Base-by-base conservation (phyloP, 805 yeast genomes). In the Tetrapisispora fleetii region DNA sequence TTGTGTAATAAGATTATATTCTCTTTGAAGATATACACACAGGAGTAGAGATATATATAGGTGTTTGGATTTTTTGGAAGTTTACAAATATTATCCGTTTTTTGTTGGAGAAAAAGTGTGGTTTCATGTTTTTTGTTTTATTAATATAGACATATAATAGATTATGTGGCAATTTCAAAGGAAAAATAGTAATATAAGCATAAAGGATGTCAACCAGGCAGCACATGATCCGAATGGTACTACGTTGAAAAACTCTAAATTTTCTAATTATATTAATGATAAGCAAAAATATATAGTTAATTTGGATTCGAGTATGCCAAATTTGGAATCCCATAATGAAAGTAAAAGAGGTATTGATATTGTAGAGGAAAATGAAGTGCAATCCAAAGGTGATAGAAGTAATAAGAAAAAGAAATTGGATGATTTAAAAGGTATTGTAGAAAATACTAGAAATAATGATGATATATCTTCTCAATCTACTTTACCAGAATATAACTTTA, bases 401-500 rank as follows among this genome's bases (percentile, higher is more conserved):
- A 33, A 14, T 27, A 40, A 40, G 28, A 38, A 38, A 38, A 38
- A 6, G n/a, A 30, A 21, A 21, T 5, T 19, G 32, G 16, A 30
- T 16, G 6, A 42, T 13, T 28, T 5, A 17, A 13, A 19, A 9
- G n/a, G 21, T 21, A 13, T 21, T 13, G 19, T 28, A 33, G 21
- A 21, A 10, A 17, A 10, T 30, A 19, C 18, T 21, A 22, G 28
- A n/a, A 18, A 42, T n/a, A 13, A 14, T 27, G 9, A 18, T 18
- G 10, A 10, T 9, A 9, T 28, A 3, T 24, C 28, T 24, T 24
- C 28, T 24, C 32, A 27, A 17, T 38, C 47, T 6, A 28, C 7
- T 18, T 37, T 28, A 28, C 69, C 69, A 19, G 54, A 58, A 43
- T 83, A 76, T 54, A 76, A 78, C 56, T 77, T 74, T 59, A 83